Conservation (phyloP, 2,329 filamentous ascomycete genomes). For the Diaporthe helianthi region DNA sequence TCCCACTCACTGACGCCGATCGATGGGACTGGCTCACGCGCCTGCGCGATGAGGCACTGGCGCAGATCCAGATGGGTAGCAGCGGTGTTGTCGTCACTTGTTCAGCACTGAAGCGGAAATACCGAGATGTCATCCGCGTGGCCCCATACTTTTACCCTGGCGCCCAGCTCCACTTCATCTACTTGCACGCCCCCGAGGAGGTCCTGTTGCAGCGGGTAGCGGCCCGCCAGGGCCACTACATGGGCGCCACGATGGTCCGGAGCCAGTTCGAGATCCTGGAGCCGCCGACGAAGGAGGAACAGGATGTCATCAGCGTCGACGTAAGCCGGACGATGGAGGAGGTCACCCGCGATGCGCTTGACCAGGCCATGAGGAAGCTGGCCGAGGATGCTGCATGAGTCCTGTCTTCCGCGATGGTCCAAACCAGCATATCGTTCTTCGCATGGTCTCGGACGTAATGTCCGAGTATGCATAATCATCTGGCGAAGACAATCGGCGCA, state of each 20-base stretch:
- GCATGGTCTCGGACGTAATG: background rate
- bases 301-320: conserved; percentile 75
- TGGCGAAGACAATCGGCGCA: conserved; percentile 20
- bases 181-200: conserved; percentile 79
- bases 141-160: conserved; percentile 77
- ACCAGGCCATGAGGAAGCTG: conserved; percentile 63
- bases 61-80: conserved; percentile 61
- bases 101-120: conserved; percentile 95
- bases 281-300: conserved; percentile 73
- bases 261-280: conserved; percentile 92
- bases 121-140: conserved; percentile 88
- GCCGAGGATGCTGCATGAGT: conserved; percentile 45
- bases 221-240: conserved; percentile 83
- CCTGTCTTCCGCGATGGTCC: background rate
- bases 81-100: conserved; percentile 92
- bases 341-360: conserved; percentile 67
- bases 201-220: conserved; percentile 78
- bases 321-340: conserved; percentile 65
- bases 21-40: conserved; percentile 96
- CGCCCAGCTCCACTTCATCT: conserved; percentile 90
- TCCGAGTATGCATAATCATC: background rate
- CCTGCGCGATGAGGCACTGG: conserved; percentile 72
- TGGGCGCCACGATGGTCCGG: conserved; percentile 94
- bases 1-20: conserved; percentile 88
- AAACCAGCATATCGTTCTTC: background rate